A percentile compares a stretch with the other conserved stretches of the same genome.
Conservation (phyloP, 495 filamentous ascomycete species). For the Penicillium arizonense region DNA sequence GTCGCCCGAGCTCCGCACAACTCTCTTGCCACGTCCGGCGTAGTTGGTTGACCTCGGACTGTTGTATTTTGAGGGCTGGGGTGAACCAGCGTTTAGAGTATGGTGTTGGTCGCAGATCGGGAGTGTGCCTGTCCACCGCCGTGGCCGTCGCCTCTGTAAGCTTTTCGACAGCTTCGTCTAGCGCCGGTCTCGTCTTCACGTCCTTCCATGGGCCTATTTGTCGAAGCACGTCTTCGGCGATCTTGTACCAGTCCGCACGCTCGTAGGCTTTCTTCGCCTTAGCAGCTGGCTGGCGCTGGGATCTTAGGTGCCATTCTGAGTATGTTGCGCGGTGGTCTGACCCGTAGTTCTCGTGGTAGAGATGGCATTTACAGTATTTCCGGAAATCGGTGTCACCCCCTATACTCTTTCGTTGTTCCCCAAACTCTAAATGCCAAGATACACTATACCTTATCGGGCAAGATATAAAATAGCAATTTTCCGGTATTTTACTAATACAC, state of each 20-base stretch:
- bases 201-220: conserved; percentile 6
- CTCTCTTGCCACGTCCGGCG: conserved; percentile 20
- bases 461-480: too few species aligned
- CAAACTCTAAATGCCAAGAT: too few species aligned
- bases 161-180: conserved; percentile 9
- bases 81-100: conserved; percentile 29
- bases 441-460: too few species aligned
- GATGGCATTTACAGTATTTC: conserved; percentile 15
- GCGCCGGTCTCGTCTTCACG: conserved; percentile 8
- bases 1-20: conserved; percentile 9
- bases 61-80: conserved; percentile 17
- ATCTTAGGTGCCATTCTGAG: conserved; percentile 9
- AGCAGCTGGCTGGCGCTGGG: conserved; percentile 1
- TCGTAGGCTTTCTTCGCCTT: conserved; percentile 21
- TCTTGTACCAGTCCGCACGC: conserved; percentile 20
- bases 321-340: conserved; percentile 14
- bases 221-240: conserved; percentile 10
- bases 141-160: conserved; percentile 12
- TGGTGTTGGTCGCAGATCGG: conserved; percentile 10
- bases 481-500: too few species aligned
- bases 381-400: too few species aligned
- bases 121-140: conserved; percentile 7
- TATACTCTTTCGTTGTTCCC: too few species aligned
- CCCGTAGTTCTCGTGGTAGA: conserved; percentile 22
- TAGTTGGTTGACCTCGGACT: conserved; percentile 13